Conservation (phyloP, 331 rosid genomes). For the Acacia concinna region DNA sequence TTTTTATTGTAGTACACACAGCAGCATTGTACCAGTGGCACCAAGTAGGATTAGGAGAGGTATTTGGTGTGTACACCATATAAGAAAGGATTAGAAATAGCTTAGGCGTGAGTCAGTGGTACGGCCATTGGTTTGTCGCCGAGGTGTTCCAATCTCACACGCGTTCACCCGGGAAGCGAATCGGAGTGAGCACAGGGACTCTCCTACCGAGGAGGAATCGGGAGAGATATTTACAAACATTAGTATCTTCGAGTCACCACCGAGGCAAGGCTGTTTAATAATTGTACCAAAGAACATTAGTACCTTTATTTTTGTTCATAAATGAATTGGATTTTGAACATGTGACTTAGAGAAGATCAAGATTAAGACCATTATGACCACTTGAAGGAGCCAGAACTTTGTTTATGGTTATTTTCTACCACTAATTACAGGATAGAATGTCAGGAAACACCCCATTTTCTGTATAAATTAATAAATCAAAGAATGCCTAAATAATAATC, state of each 20-base stretch:
- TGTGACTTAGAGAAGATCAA: neutral
- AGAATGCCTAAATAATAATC: neutral
- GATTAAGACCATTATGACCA: neutral
- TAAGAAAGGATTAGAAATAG: slow-evolving; percentile 45
- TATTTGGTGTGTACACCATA: slow-evolving; percentile 25
- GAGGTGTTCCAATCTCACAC: slow-evolving; percentile 89
- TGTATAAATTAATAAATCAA: neutral
- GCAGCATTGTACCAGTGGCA: slow-evolving; percentile 21
- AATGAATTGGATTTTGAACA: neutral
- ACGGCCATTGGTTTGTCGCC: slow-evolving; percentile 72
- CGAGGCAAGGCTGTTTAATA: slow-evolving; percentile 82
- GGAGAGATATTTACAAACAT: slow-evolving; percentile 96
- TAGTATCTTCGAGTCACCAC: slow-evolving; percentile 93
- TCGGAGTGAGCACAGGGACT: slow-evolving; percentile 94
- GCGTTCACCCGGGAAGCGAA: slow-evolving; percentile 94
- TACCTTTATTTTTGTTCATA: neutral
- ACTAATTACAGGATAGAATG: neutral
- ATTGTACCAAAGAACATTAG: slow-evolving; percentile 26
- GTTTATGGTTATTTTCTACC: neutral
- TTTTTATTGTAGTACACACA: slow-evolving; percentile 35
- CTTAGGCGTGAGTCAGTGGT: slow-evolving; percentile 60
- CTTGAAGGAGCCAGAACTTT: neutral
- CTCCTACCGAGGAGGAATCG: slow-evolving; percentile 69
- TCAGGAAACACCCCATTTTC: neutral
- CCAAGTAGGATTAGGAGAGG: slow-evolving; percentile 36